Base-by-base conservation (phyloP, 2,329 filamentous ascomycete genomes). In the Fusarium bactridioides region DNA sequence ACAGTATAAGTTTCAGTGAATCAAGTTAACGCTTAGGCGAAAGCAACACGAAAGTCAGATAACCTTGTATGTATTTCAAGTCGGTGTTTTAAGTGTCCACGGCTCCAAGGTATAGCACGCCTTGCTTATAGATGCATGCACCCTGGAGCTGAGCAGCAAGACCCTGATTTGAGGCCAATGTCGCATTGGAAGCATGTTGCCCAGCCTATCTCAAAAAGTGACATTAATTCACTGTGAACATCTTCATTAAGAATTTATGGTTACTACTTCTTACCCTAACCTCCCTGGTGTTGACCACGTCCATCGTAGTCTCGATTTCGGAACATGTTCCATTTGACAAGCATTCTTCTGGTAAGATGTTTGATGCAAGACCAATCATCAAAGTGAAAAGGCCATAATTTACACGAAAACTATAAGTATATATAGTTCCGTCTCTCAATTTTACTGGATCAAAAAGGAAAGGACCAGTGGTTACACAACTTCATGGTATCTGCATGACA, bases 271-370 rank as follows among this genome's bases (percentile, higher is more conserved):
- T 18, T 18, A 35, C 16, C 33, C 33, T 29, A 15, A 8, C 5
- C 7, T 48, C 35, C 12, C 10, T 35, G 10, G 10, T 48, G 10
- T 37, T 12, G 13, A 11, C 11, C 4, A 2, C 1, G 3, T 35
- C 4, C 15, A 19, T 7, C 1, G 1, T 10, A 4, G 3, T 16
- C 9, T n/a, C 12, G 3, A 10, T 10, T 25, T 35, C 18, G 3
- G 3, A 35, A 8, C 29, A 25, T 12, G 5, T 10, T 56, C 16
- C 10, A 6, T n/a, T 35, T 12, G 6, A 57, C 21, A 18, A 12
- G 15, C 12, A 23, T n/a, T n/a, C n/a, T 13, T 4, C 15, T 4
- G 6, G 12, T 7, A 11, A 1, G 5, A 25, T n/a, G 13, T 5
- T 19, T 23, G 15, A 19, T 19, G 6, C n/a, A 25, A 3, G 18